Conservation (phyloP, 495 filamentous ascomycete genomes). For the Neurospora terricola region DNA sequence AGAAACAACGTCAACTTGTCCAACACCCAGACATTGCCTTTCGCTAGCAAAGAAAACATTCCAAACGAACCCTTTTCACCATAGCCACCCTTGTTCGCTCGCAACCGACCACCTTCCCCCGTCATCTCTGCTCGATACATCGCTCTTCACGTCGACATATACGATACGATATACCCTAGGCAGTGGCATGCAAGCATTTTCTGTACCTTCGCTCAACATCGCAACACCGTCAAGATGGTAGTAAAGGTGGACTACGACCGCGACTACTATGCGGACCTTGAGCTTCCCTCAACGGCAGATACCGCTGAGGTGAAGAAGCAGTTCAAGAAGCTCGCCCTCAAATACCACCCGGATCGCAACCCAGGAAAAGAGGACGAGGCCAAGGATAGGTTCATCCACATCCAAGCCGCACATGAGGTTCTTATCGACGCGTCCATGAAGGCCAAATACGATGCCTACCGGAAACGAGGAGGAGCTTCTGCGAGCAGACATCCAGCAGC, state of each 20-base stretch:
- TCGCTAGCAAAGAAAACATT: background rate
- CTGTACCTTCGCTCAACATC: slow-evolving; percentile 2
- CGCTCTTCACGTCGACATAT: background rate
- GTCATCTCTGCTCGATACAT: background rate
- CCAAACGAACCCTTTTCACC: background rate
- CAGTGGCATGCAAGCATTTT: background rate
- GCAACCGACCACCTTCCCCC: background rate
- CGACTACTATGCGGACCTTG: slow-evolving; percentile 85
- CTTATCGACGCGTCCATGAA: slow-evolving; percentile 57
- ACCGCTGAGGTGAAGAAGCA: slow-evolving; percentile 71
- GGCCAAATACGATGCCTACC: slow-evolving; percentile 67
- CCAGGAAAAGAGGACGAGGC: slow-evolving; percentile 69
- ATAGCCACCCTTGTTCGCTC: background rate
- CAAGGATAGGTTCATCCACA: slow-evolving; percentile 71
- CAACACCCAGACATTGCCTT: background rate
- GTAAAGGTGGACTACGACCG: slow-evolving; percentile 60
- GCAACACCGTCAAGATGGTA: slow-evolving; percentile 40
- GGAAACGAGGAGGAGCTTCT: slow-evolving; percentile 17
- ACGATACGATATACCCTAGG: background rate
- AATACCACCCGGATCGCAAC: slow-evolving; percentile 85
- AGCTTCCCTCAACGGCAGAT: slow-evolving; percentile 51
- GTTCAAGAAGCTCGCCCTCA: slow-evolving; percentile 75
- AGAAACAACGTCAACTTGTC: background rate
- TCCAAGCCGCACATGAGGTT: slow-evolving; percentile 79
- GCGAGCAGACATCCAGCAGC: slow-evolving; percentile 26